Evolutionary conservation across 495 filamentous ascomycete genomes (phyloP), one percentile per base, ranked within the genome.

Genomic region (Sporormia fimetaria): DNA sequence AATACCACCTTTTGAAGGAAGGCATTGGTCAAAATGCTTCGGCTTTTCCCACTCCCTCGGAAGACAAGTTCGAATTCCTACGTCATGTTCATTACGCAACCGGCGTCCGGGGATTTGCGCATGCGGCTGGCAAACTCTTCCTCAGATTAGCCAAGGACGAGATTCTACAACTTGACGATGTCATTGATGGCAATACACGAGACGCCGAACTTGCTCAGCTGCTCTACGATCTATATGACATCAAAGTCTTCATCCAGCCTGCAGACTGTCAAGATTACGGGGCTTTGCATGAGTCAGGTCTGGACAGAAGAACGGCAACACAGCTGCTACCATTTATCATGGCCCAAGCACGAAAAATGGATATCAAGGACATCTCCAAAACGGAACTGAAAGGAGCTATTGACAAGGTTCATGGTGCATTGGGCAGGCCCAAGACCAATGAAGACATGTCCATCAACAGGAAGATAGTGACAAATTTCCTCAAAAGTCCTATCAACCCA

Each of bases 351-450:
- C 75, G 77, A 41, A 77, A 80, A 39, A 79, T 94, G 67, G 81
- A 81, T 40, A 82, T 92, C 67, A 92, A 86, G 43, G 92, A 96
- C 52, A 57, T 99, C 20, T 73, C 83, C 6, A 96, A 92, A 59
- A 83, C 81, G 4, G 87, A 95, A 34, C 67, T 95, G 31, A 87
- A 87, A 50, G 72, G 66, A 2, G 81, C 84, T 1, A 83, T 99
- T 42, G 90, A 96, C 32, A 87, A 83, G 51, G 81, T 95, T 65
- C 87, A 94, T 42, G 68, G 69, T 31, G 68, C 71, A n/a, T 71
- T 83, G 41, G 75, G 74, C 9, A 61, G 69, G 6, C 68, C 69
- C 21, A 90, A 84, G 50, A 66, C 75, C 6, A 76, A 72, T 1
- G 70, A 78, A 4, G 75, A 80, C 37, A 74, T 87, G 53, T 61